Conservation (phyloP, 441 rosid species). For the Oxalis stricta region DNA sequence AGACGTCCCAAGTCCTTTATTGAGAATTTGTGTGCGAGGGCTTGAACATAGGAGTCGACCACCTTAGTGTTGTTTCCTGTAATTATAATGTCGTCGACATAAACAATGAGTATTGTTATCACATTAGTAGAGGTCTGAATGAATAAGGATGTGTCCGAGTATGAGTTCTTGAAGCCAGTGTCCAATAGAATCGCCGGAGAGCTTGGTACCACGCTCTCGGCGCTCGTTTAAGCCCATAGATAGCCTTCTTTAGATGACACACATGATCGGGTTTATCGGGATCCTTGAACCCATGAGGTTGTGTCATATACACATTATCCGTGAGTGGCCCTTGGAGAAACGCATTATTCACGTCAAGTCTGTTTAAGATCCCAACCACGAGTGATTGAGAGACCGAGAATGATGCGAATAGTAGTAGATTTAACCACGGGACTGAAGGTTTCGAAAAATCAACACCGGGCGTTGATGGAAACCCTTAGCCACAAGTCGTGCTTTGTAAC, state of each 20-base stretch:
- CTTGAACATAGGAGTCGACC: background rate
- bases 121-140: background rate
- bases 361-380: background rate
- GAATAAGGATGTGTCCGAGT: background rate
- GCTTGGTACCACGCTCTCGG: background rate
- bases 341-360: background rate
- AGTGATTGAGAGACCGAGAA: background rate
- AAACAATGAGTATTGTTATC: background rate
- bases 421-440: background rate
- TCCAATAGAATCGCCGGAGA: background rate
- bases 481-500: background rate
- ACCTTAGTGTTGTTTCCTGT: background rate
- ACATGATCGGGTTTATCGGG: background rate
- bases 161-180: background rate
- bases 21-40: background rate
- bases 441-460: too few relatives aligned
- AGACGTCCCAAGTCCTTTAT: background rate
- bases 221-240: background rate
- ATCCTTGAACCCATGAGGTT: background rate
- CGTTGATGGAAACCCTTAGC: background rate
- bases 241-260: background rate
- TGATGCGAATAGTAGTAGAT: background rate
- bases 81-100: background rate
- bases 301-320: background rate
- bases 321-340: background rate